A percentile compares a stretch with the other conserved stretches of the same genome.
phyloP scores from a whole-genome alignment of 202 grass and related monocot genomes.

The Zizania palustris region DNA sequence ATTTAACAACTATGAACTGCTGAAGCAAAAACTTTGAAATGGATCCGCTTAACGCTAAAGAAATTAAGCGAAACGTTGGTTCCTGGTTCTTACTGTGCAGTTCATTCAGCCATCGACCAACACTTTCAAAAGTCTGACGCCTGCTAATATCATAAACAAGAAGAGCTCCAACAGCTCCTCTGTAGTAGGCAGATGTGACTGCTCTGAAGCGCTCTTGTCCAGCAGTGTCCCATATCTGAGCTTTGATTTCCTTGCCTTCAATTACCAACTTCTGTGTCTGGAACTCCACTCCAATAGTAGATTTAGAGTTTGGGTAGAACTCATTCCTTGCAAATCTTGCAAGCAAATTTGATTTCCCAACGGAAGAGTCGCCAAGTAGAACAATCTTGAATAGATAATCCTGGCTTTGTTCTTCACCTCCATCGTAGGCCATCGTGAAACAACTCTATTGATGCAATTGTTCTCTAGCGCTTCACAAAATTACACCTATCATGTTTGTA shows the following conservation, averaged over 20 bases:
- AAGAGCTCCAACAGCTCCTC: conserved; percentile 81
- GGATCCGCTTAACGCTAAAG: conserved; percentile 5
- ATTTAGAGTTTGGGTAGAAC: conserved; percentile 86
- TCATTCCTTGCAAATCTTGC: conserved; percentile 81
- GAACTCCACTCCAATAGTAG: conserved; percentile 89
- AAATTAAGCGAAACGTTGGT: conserved; percentile 5
- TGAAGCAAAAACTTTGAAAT: conserved; percentile 1
- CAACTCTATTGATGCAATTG: conserved; percentile 1
- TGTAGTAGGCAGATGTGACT: conserved; percentile 83
- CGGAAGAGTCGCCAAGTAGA: conserved; percentile 80
- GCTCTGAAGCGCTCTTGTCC: conserved; percentile 91
- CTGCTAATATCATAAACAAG: conserved; percentile 81
- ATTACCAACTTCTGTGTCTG: conserved; percentile 82
- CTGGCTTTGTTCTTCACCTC: conserved; percentile 65
- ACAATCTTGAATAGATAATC: conserved; percentile 93
- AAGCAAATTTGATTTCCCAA: conserved; percentile 86
- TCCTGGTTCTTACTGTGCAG: conserved; percentile 64
- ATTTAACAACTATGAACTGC: conserved; percentile 17
- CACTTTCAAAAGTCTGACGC: conserved; percentile 85
- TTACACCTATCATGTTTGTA: conserved; percentile 40
- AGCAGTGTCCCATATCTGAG: conserved; percentile 95
- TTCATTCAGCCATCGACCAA: conserved; percentile 82
- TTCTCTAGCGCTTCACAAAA: conserved; percentile 5
- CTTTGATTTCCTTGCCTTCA: conserved; percentile 86
- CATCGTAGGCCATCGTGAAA: conserved; percentile 57